These are phyloP conservation scores for Torulaspora quercuum DNA, from an alignment of 805 yeast species.

Conservation along the genomic window DNA sequence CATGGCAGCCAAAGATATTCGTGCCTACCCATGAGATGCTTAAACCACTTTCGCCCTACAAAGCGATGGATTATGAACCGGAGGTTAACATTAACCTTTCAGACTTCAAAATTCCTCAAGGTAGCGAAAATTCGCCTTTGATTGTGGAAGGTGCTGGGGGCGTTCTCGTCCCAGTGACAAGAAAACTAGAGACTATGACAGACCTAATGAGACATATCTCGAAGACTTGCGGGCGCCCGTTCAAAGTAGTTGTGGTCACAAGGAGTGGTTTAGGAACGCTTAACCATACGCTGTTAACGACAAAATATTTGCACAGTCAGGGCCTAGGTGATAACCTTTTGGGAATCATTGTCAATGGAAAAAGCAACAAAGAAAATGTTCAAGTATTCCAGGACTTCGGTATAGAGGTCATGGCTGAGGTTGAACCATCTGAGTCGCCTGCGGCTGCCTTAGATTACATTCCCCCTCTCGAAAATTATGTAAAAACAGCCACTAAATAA, in stretches of 20 bases:
- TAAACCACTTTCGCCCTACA: slow-evolving; percentile 33
- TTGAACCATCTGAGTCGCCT: slow-evolving; percentile 14
- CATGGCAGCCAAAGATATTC: slow-evolving; percentile 14
- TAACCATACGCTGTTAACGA: slow-evolving; percentile 32
- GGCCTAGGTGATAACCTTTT: slow-evolving; percentile 20
- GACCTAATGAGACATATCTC: slow-evolving; percentile 25
- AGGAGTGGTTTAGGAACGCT: slow-evolving; percentile 34
- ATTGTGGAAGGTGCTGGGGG: slow-evolving; percentile 37
- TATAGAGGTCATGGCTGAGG: slow-evolving; percentile 30
- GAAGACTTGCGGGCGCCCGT: slow-evolving; percentile 11
- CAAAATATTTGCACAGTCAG: slow-evolving; percentile 23
- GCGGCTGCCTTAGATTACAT: slow-evolving; percentile 11
- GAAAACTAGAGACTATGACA: slow-evolving; percentile 23
- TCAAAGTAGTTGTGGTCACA: slow-evolving; percentile 31
- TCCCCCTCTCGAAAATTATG: slow-evolving; percentile 8
- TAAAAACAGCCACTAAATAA: no score
- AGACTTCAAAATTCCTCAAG: slow-evolving; percentile 23
- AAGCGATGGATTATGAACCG: slow-evolving; percentile 28
- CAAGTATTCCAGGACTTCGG: slow-evolving; percentile 22
- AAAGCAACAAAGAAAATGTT: slow-evolving; percentile 23
- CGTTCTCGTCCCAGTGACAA: slow-evolving; percentile 31
- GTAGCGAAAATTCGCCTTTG: slow-evolving; percentile 14
- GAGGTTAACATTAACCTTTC: slow-evolving; percentile 16
- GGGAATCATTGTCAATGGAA: slow-evolving; percentile 31
- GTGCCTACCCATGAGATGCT: slow-evolving; percentile 22